Base-by-base conservation (phyloP, 2,329 filamentous ascomycete species). In the Colletotrichum truncatum region DNA sequence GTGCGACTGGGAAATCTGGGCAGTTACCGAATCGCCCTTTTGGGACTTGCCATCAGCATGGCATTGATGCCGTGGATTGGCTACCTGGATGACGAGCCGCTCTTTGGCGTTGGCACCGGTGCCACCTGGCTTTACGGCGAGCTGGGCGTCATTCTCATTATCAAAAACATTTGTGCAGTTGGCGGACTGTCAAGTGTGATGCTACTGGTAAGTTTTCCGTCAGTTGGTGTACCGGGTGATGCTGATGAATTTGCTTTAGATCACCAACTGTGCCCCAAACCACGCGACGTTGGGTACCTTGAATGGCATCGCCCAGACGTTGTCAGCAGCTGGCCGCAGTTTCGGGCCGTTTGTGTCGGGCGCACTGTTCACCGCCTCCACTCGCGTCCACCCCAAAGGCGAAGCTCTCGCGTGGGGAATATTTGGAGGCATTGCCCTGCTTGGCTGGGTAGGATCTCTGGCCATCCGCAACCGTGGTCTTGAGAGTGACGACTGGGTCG, bases 241-340 rank as follows among this genome's bases (percentile, higher is more conserved):
- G 11, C 14, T 26, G 12, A 67, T 28, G 10, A 9, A n/a, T n/a
- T n/a, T n/a, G n/a, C n/a, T 7, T 2, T 68, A 95, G 92, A 94
- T 99, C 70, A 98, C 94, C 36, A 99, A 99, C 72, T 97, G 93
- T 1, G 93, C 94, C 0, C 93, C 94, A 0, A 93, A 94, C 7
- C 88, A 95, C 76, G 89, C 91, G 5, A 94, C 93, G 1, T 86
- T 99, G 0, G 96, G 96, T 3, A 94, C 93, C 0, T 84, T 99
- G 25, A 98, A 99, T 73, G 96, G 96, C 9, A 86, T 98, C 30
- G 96, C 96, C 0, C 96, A 99, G 77, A 97, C 94, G 0, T 87
- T 99, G 0, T 97, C 93, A 0, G 96, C 96, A 0, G 93, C 93
- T 0, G 96, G 96, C 8, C 89, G 96, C 65, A 94, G 94, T 43